Evolutionary conservation across 331 rosid species (phyloP).

Genomic region (Pyrus hybrid): DNA sequence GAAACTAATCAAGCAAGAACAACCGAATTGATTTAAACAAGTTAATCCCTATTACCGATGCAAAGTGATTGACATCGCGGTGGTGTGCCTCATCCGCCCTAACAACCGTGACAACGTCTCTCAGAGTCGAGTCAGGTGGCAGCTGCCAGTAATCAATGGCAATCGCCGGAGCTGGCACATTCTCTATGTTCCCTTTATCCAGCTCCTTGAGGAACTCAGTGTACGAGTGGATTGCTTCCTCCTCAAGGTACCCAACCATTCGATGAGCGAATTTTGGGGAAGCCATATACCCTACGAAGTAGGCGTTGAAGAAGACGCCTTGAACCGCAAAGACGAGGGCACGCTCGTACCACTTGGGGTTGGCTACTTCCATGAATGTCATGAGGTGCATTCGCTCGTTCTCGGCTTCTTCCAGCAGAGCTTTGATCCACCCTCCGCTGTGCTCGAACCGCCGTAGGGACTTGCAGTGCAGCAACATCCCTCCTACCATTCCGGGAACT

Average conservation of each 20-base stretch:
- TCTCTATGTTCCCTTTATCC: slow-evolving; percentile 63
- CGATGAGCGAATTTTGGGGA: slow-evolving; percentile 88
- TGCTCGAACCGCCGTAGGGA: slow-evolving; percentile 73
- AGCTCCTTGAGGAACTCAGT: slow-evolving; percentile 75
- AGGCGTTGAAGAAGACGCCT: slow-evolving; percentile 81
- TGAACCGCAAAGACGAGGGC: slow-evolving; percentile 74
- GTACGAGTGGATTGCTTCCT: slow-evolving; percentile 86
- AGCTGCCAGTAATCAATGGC: slow-evolving; percentile 80
- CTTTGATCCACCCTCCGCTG: slow-evolving; percentile 93
- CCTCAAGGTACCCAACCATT: slow-evolving; percentile 87
- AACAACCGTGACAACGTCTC: slow-evolving; percentile 61
- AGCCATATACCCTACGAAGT: slow-evolving; percentile 55
- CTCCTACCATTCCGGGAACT: slow-evolving; percentile 95
- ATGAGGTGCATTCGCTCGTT: slow-evolving; percentile 89
- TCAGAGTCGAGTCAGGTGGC: slow-evolving; percentile 40
- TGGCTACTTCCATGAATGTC: slow-evolving; percentile 80
- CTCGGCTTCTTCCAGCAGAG: slow-evolving; percentile 82
- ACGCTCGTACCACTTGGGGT: slow-evolving; percentile 81
- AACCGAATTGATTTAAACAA: no score
- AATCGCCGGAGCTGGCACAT: slow-evolving; percentile 76
- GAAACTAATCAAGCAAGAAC: no score
- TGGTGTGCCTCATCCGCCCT: slow-evolving; percentile 89
- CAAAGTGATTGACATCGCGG: slow-evolving; percentile 84
- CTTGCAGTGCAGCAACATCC: slow-evolving; percentile 65
- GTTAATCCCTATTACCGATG: slow-evolving; percentile 28